Conservation (phyloP, 2,329 filamentous ascomycete species). For the Chaetomium strumarium region DNA sequence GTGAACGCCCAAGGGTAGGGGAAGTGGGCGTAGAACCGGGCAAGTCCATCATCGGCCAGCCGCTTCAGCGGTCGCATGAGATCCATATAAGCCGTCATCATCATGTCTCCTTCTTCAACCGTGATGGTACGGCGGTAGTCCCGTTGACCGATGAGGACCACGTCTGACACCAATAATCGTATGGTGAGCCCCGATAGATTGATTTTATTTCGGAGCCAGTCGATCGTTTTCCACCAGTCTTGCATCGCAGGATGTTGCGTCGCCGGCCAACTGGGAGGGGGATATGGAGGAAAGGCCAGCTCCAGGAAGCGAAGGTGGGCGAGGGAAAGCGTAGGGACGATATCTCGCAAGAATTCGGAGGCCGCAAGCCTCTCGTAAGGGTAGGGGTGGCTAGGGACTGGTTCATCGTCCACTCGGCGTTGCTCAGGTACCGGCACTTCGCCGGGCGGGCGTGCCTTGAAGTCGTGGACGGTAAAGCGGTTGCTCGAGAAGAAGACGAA, state of each 20-base stretch:
- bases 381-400: not conserved
- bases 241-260: not conserved
- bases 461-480: slow-evolving; percentile 5
- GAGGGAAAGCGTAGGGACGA: slow-evolving; percentile 1
- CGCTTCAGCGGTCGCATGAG: not conserved
- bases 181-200: not conserved
- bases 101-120: not conserved
- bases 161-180: not conserved
- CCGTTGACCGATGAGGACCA: no score
- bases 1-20: not conserved
- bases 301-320: slow-evolving; percentile 1
- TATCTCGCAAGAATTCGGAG: slow-evolving; percentile 1
- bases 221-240: not conserved
- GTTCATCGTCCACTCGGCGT: no score
- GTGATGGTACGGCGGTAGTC: no score
- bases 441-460: not conserved
- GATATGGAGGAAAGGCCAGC: not conserved
- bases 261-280: not conserved
- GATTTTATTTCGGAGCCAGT: not conserved
- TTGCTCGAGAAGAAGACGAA: slow-evolving; percentile 5
- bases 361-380: not conserved
- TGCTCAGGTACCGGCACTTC: no score
- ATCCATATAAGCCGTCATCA: not conserved
- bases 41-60: not conserved
- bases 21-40: slow-evolving; percentile 4